Evolutionary conservation across 2,329 filamentous ascomycete genomes (phyloP), one percentile per base, ranked within the genome.

Genomic region (Gremmenia infestans): DNA sequence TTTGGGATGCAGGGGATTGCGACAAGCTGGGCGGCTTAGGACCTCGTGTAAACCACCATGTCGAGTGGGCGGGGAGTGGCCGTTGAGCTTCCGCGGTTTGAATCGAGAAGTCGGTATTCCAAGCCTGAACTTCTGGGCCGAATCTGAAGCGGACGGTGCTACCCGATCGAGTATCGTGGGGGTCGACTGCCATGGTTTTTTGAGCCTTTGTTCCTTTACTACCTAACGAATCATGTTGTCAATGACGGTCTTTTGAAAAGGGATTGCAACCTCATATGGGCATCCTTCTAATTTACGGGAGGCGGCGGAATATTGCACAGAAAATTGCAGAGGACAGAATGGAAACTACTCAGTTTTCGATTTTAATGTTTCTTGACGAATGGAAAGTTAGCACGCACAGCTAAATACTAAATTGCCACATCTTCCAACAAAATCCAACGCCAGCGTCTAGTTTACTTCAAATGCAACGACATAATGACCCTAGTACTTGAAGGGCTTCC

Each of bases 141-240:
- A 53, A 45, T 15, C 42, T 40, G 23, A 42, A 39, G 22, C 23
- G 46, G 40, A 43, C 42, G 42, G 36, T 50, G 49, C 39, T 51
- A 46, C 46, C 53, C 36, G 15, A 42, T 57, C 36, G 53, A 52
- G 50, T 53, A 42, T 49, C 48, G 45, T 25, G 50, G 56, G 22
- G 35, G 45, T 45, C 17, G 23, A 48, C 45, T 51, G 15, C 22
- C 51, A 54, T 48, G 42, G 22, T 48, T 37, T 48, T 48, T 17
- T 5, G 37, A 22, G 22, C 48, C 37, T 22, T 42, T 47, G 42
- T 48, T 43, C 22, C 3, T 28, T 51, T 51, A 25, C 25, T 51
- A n/a, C 45, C 23, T 52, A 56, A 50, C 50, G 55, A 57, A 57
- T 56, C 46, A 50, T 59, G 22, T 56, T 57, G 22, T 50, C 35